These are phyloP conservation scores for Glarea lozoyensis DNA, from an alignment of 495 filamentous ascomycete species.

Conservation along the genomic window DNA sequence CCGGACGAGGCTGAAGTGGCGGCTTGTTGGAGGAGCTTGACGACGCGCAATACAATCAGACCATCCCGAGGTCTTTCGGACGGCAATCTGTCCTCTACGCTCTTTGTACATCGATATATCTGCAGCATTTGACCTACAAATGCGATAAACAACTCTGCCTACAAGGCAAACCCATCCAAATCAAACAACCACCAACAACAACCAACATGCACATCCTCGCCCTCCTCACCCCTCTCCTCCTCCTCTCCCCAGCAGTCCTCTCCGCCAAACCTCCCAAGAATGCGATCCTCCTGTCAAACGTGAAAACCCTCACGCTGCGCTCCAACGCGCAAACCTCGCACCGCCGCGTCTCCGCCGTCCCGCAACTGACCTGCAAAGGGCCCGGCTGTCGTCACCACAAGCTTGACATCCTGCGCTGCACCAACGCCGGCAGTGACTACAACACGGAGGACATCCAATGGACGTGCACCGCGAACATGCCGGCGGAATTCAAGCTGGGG, in stretches of 20 bases:
- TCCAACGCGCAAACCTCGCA: constrained; percentile 53
- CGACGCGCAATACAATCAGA: background rate
- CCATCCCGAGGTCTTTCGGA: too few species aligned
- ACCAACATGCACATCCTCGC: constrained; percentile 6
- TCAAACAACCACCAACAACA: background rate
- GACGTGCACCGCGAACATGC: constrained; percentile 76
- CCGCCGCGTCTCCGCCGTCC: constrained; percentile 68
- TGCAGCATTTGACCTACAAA: too few species aligned
- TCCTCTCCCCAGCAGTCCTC: constrained; percentile 20
- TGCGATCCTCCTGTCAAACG: constrained; percentile 65
- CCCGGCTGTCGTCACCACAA: constrained; percentile 49
- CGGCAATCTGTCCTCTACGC: too few species aligned
- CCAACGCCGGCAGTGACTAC: constrained; percentile 68
- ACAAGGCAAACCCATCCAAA: too few species aligned
- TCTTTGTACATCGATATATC: too few species aligned
- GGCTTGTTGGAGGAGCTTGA: background rate
- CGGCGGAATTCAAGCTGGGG: constrained; percentile 79
- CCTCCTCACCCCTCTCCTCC: constrained; percentile 21
- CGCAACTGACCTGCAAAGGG: constrained; percentile 76
- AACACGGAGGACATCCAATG: constrained; percentile 69
- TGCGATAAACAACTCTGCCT: too few species aligned
- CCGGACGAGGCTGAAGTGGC: background rate
- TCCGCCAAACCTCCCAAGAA: constrained; percentile 31
- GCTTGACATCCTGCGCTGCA: constrained; percentile 79
- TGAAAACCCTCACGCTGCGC: constrained; percentile 71